Evolutionary conservation across 2,329 filamentous ascomycete genomes (phyloP).

Genomic region (Trichothecium sympodiale): DNA sequence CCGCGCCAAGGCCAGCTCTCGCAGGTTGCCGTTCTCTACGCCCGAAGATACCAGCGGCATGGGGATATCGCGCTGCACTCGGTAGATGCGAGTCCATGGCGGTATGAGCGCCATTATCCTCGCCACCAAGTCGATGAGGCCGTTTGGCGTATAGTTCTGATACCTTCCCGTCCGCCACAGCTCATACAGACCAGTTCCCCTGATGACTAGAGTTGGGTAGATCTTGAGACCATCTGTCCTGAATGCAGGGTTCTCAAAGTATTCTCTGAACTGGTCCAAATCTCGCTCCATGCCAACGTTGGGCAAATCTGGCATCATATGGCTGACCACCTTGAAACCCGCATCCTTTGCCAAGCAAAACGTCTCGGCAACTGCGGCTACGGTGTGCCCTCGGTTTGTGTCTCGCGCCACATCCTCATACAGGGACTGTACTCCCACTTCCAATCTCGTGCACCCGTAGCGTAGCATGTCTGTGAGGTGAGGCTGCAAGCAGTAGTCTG

Average conservation of each 20-base stretch:
- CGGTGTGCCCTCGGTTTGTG: conserved; percentile 93
- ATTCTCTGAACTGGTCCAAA: conserved; percentile 91
- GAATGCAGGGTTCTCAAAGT: conserved; percentile 94
- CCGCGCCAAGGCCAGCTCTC: conserved; percentile 84
- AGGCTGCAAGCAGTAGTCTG: conserved; percentile 93
- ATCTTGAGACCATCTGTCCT: conserved; percentile 96
- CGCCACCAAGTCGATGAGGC: conserved; percentile 87
- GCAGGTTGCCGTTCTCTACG: conserved; percentile 93
- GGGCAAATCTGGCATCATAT: conserved; percentile 99
- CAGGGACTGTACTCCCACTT: conserved; percentile 90
- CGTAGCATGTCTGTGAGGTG: conserved; percentile 91
- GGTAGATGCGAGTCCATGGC: conserved; percentile 97
- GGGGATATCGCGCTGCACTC: conserved; percentile 96
- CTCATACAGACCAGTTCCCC: conserved; percentile 92
- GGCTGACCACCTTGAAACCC: conserved; percentile 96
- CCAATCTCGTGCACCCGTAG: conserved; percentile 92
- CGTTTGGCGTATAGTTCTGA: conserved; percentile 98
- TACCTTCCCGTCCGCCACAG: conserved; percentile 94
- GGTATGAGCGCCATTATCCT: conserved; percentile 91
- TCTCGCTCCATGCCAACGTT: conserved; percentile 99
- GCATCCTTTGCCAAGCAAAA: conserved; percentile 97
- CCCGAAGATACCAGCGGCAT: conserved; percentile 99
- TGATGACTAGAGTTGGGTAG: conserved; percentile 93
- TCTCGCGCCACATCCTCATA: conserved; percentile 98
- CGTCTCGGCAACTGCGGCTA: conserved; percentile 88